phyloP scores from a whole-genome alignment of 495 filamentous ascomycete species.

The Penicillium tannophilum region DNA sequence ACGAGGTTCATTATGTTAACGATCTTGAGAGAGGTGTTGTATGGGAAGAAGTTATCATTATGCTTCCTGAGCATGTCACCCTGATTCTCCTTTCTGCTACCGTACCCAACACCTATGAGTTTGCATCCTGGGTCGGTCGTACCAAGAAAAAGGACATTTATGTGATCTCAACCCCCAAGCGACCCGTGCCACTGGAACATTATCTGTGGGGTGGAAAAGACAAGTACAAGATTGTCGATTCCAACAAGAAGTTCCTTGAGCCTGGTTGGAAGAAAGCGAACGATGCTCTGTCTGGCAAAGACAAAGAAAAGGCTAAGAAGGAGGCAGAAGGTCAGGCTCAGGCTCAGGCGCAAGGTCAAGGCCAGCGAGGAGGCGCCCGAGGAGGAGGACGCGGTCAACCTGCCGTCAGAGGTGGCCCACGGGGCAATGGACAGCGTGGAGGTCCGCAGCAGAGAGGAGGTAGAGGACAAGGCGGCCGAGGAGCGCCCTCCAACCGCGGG shows the following conservation, averaged over 20 bases:
- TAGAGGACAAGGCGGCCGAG: conserved; percentile 51
- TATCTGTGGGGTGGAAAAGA: conserved; percentile 92
- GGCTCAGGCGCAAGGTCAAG: conserved; percentile 31
- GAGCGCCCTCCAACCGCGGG: conserved; percentile 58
- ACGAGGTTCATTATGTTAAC: conserved; percentile 99
- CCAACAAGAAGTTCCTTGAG: conserved; percentile 86
- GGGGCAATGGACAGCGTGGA: conserved; percentile 54
- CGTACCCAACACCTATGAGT: conserved; percentile 96
- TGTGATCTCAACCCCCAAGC: conserved; percentile 95
- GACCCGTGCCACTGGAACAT: conserved; percentile 93
- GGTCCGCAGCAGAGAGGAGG: conserved; percentile 38
- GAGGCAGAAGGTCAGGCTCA: conserved; percentile 45
- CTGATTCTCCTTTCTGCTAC: conserved; percentile 94
- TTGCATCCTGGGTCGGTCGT: conserved; percentile 96
- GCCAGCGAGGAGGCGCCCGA: conserved; percentile 55
- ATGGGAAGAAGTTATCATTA: conserved; percentile 99
- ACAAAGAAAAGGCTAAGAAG: conserved; percentile 67
- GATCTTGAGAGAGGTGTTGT: conserved; percentile 96
- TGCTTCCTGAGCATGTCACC: conserved; percentile 96
- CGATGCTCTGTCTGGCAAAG: conserved; percentile 75
- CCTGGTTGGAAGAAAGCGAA: conserved; percentile 95
- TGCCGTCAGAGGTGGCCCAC: conserved; percentile 18
- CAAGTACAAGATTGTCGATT: conserved; percentile 92
- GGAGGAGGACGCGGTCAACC: conserved; percentile 8
- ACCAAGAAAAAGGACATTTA: conserved; percentile 99